phyloP scores from a whole-genome alignment of 2,329 filamentous ascomycete species.

The Ilyonectria robusta region DNA sequence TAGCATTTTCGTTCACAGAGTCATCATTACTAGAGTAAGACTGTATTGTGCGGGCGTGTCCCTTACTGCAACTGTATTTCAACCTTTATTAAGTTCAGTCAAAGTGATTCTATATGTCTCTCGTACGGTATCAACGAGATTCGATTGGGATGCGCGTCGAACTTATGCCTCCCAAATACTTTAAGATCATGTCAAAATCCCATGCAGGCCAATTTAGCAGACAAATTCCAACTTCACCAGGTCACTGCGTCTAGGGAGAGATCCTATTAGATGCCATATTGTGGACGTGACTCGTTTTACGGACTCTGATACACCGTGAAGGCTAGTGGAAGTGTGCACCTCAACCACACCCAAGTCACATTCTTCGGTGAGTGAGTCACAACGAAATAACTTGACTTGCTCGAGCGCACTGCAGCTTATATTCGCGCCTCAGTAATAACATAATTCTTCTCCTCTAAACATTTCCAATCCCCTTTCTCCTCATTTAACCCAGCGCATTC shows the following conservation, averaged over 20 bases:
- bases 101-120: too few species aligned
- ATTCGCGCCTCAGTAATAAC: too few species aligned
- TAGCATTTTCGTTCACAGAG: neutral
- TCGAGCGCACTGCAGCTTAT: neutral
- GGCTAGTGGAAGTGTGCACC: neutral
- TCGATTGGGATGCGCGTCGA: too few species aligned
- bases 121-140: too few species aligned
- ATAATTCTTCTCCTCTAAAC: too few species aligned
- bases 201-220: too few species aligned
- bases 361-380: slow-evolving; percentile 1
- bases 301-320: too few species aligned
- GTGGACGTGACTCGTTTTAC: too few species aligned
- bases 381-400: neutral
- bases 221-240: neutral
- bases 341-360: neutral
- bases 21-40: neutral
- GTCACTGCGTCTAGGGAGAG: neutral
- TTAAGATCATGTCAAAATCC: too few species aligned
- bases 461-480: neutral
- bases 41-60: neutral
- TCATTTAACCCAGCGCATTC: neutral
- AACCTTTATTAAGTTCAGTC: too few species aligned
- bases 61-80: neutral
- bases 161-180: too few species aligned
- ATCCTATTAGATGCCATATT: neutral